Base-by-base conservation (phyloP, 768 basidiomycete genomes). In the Collybiopsis confluens region DNA sequence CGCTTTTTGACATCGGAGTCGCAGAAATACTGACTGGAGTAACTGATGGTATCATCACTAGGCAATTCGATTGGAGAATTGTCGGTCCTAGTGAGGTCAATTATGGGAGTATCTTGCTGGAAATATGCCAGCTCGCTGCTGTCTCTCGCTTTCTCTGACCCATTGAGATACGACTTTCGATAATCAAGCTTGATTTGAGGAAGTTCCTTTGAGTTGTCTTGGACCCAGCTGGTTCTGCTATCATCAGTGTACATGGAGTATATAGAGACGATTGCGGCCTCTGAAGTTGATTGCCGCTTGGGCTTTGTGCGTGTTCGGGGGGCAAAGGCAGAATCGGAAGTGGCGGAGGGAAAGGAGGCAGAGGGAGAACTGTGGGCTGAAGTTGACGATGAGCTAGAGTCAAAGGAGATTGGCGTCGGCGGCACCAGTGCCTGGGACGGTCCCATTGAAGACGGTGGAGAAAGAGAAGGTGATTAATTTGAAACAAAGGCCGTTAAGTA, bases 231-330 rank as follows among this genome's bases (percentile, higher is more conserved):
- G 48, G 72, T 66, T 48, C 70, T 69, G 7, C 60, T 65, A 63
- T 83, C 80, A 65, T 85, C 84, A 50, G 82, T 82, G 66, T 92
- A 92, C 90, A 91, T 91, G 45, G 87, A 90, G 66, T 90, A 92
- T 54, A 92, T 92, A 50, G 87, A 84, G 64, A 86, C 82, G 64
- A 92, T 88, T 11, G 88, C 82, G 45, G 86, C 82, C 61, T 89
- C 88, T 11, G 86, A 82, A 0, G 86, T 84, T 53, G 72, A 54
- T 83, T 79, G 18, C 75, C 77, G 42, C 15, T 44, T 26, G 1
- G 43, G 33, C 43, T 43, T 44, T 41, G 7, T 41, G 18, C 41
- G 50, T 52, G 69, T 57, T 65, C 73, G 57, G 24, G 65, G 60
- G 45, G 58, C 58, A 43, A 74, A 70, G 41, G 68, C 59, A 40